Evolutionary conservation across 768 basidiomycete species (phyloP).

Genomic region (Termitomyces sp.): DNA sequence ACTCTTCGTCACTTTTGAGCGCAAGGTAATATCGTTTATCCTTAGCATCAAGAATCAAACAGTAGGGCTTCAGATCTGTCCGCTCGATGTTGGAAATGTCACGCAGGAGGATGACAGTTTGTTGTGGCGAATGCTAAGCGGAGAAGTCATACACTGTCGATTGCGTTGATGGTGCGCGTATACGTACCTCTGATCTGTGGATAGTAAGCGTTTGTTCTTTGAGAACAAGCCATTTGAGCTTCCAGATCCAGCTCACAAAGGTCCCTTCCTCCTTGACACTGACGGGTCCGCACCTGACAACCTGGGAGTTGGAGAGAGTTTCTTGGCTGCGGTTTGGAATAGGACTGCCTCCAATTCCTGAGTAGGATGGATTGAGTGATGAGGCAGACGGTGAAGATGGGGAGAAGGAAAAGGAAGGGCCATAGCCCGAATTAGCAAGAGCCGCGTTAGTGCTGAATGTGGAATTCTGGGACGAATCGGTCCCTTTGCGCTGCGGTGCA

Average conservation of each 20-base stretch:
- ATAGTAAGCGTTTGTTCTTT: constrained; percentile 76
- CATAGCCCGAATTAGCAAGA: constrained; percentile 56
- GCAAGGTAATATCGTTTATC: constrained; percentile 80
- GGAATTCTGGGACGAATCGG: constrained; percentile 30
- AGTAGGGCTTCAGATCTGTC: constrained; percentile 93
- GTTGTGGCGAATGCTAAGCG: constrained; percentile 48
- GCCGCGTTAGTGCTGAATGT: constrained; percentile 36
- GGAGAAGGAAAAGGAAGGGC: constrained; percentile 52
- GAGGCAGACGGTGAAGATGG: constrained; percentile 52
- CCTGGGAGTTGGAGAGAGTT: constrained; percentile 34
- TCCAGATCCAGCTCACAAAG: constrained; percentile 88
- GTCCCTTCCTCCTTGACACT: constrained; percentile 89
- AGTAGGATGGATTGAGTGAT: constrained; percentile 64
- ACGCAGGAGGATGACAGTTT: constrained; percentile 60
- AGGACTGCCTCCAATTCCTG: constrained; percentile 81
- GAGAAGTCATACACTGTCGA: neutral
- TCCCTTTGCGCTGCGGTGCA: constrained; percentile 51
- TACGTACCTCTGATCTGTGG: constrained; percentile 88
- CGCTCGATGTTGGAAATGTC: constrained; percentile 89
- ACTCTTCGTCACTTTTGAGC: constrained; percentile 90
- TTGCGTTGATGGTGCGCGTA: constrained; percentile 22
- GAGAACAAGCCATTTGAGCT: constrained; percentile 85
- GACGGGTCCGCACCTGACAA: constrained; percentile 71
- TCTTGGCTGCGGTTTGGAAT: constrained; percentile 57
- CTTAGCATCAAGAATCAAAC: constrained; percentile 81